These are phyloP conservation scores for Talaromyces stipitatus DNA, from an alignment of 495 filamentous ascomycete genomes.

Conservation along the genomic window DNA sequence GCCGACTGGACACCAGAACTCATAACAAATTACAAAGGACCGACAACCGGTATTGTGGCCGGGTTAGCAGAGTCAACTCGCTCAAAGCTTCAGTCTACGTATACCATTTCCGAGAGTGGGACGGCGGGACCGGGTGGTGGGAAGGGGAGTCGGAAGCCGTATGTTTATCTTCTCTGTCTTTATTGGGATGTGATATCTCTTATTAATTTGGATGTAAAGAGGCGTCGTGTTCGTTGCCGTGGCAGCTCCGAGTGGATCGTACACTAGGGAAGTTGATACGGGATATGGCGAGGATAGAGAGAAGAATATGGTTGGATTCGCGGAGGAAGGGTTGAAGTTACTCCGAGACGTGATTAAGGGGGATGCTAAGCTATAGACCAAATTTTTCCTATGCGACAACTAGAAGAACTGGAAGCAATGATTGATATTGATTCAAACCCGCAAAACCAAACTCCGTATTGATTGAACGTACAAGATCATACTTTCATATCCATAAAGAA, in stretches of 20 bases:
- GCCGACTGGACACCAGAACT: constrained; percentile 52
- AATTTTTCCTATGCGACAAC: neutral
- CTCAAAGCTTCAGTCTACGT: constrained; percentile 42
- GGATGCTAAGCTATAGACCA: constrained; percentile 31
- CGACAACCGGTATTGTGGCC: constrained; percentile 47
- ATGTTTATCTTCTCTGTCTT: constrained; percentile 20
- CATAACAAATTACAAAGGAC: constrained; percentile 44
- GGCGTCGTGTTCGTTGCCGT: constrained; percentile 56
- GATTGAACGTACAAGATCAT: neutral
- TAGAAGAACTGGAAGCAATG: neutral
- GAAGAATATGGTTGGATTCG: constrained; percentile 56
- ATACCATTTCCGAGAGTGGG: constrained; percentile 51
- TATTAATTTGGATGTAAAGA: constrained; percentile 19
- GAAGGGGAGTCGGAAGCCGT: constrained; percentile 50
- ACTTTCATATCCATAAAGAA: neutral
- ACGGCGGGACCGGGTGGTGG: constrained; percentile 57
- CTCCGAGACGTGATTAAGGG: constrained; percentile 49
- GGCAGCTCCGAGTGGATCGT: constrained; percentile 35
- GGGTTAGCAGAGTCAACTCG: constrained; percentile 49
- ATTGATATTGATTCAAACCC: constrained; percentile 1
- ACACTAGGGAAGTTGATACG: constrained; percentile 46
- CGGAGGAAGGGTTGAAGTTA: constrained; percentile 45
- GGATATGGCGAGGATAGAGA: constrained; percentile 42
- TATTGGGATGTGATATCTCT: neutral
- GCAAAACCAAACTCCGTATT: neutral